Conservation (phyloP, 176 grass and related monocot genomes). For the Tuctoria greenei region DNA sequence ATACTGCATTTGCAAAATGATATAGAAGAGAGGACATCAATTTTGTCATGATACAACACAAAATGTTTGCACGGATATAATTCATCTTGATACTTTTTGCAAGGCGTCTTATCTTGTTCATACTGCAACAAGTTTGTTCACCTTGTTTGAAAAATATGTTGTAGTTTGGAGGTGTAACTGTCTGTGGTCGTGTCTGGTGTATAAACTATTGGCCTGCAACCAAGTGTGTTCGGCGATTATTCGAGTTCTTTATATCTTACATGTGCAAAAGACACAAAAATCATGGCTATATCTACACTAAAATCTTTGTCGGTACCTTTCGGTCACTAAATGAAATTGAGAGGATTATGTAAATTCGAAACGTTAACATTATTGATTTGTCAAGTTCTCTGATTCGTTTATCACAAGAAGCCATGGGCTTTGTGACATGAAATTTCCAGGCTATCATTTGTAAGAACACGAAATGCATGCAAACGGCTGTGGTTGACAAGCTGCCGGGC, state of each 20-base stretch:
- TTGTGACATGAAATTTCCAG: not conserved
- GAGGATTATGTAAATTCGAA: not conserved
- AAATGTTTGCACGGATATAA: conserved; percentile 17
- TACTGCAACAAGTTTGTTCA: not conserved
- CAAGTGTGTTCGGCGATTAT: not conserved
- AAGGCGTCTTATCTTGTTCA: not conserved
- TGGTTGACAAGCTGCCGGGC: not conserved
- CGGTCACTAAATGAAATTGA: too few species aligned
- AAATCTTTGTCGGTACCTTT: too few species aligned
- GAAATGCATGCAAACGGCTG: not conserved
- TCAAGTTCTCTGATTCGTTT: not conserved
- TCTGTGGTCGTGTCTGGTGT: not conserved
- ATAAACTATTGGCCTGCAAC: not conserved
- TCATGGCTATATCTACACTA: not conserved
- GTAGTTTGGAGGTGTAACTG: too few species aligned
- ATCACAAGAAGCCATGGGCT: not conserved
- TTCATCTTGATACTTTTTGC: not conserved
- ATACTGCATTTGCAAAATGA: conserved; percentile 17
- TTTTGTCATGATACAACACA: conserved; percentile 8
- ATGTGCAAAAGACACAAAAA: not conserved
- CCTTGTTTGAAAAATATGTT: not conserved
- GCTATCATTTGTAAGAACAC: not conserved
- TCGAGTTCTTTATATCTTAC: not conserved
- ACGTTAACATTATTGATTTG: not conserved
- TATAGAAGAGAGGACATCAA: not conserved